Evolutionary conservation across 371 early-diverging fungal species (phyloP).

Genomic region (Mucor indicus): DNA sequence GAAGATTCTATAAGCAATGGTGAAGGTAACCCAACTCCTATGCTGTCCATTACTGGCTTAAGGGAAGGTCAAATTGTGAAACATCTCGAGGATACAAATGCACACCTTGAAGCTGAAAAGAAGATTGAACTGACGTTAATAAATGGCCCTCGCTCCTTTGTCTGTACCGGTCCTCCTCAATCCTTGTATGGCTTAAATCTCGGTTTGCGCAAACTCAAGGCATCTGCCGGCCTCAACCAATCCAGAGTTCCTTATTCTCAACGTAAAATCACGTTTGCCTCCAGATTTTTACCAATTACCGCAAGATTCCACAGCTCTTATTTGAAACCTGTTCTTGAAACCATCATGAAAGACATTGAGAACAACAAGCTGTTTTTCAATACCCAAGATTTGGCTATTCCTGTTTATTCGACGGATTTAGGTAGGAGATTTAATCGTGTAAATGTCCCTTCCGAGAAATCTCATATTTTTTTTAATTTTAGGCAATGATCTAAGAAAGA

Average conservation of each 20-base stretch:
- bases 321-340: slow-evolving; percentile 61
- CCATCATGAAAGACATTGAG: slow-evolving; percentile 62
- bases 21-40: slow-evolving; percentile 84
- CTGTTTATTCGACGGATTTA: slow-evolving; percentile 78
- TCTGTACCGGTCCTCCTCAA: slow-evolving; percentile 88
- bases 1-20: slow-evolving; percentile 76
- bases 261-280: slow-evolving; percentile 83
- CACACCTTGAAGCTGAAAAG: slow-evolving; percentile 77
- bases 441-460: too few relatives aligned
- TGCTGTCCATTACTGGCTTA: slow-evolving; percentile 80
- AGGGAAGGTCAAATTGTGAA: slow-evolving; percentile 73
- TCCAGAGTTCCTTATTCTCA: slow-evolving; percentile 82
- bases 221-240: slow-evolving; percentile 79
- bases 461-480: neutral
- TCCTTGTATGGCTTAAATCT: slow-evolving; percentile 88
- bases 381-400: slow-evolving; percentile 60
- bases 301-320: slow-evolving; percentile 89
- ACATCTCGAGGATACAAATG: slow-evolving; percentile 85
- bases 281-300: slow-evolving; percentile 87
- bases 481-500: slow-evolving; percentile 61
- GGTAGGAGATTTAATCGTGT: slow-evolving; percentile 38
- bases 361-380: slow-evolving; percentile 57
- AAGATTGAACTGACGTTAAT: slow-evolving; percentile 79
- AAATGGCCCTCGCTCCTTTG: slow-evolving; percentile 86
- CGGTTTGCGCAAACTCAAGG: slow-evolving; percentile 85